Evolutionary conservation across 805 yeast genomes (phyloP).

Genomic region (Metschnikowia chrysomelidarum): DNA sequence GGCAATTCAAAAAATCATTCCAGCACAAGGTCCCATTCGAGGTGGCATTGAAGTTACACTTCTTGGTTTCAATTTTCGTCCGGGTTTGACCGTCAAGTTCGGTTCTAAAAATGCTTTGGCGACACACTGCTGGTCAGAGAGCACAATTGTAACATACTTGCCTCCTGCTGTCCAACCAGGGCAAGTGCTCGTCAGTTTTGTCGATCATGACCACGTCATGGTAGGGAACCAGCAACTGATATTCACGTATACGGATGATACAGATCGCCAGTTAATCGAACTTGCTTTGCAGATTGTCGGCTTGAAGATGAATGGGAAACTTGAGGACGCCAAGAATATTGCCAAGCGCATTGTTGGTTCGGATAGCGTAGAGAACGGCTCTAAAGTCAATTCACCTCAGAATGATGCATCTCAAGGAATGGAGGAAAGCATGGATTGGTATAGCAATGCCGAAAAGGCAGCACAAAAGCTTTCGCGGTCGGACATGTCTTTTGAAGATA

Average conservation of each 20-base stretch:
- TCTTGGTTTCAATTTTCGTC: constrained; percentile 81
- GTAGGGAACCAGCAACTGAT: constrained; percentile 49
- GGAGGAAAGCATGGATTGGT: constrained; percentile 43
- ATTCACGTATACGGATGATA: constrained; percentile 92
- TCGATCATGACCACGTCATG: constrained; percentile 42
- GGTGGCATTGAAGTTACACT: constrained; percentile 97
- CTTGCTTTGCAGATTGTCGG: constrained; percentile 96
- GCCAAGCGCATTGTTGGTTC: constrained; percentile 88
- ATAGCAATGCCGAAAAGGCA: constrained; percentile 50
- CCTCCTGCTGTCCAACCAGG: constrained; percentile 93
- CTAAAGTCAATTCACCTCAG: constrained; percentile 21
- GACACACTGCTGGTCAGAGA: constrained; percentile 94
- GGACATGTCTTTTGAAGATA: constrained; percentile 47
- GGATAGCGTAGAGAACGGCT: constrained; percentile 26
- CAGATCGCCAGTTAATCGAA: constrained; percentile 92
- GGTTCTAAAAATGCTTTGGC: constrained; percentile 78
- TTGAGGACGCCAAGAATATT: constrained; percentile 92
- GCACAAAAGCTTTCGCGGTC: constrained; percentile 47
- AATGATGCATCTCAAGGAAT: constrained; percentile 15
- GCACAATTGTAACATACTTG: constrained; percentile 87
- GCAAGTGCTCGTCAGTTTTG: constrained; percentile 86
- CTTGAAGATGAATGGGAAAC: constrained; percentile 90
- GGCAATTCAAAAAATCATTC: constrained; percentile 78
- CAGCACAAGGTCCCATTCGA: constrained; percentile 91
- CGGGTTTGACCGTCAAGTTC: constrained; percentile 80